Conservation (phyloP, 2,329 filamentous ascomycete genomes). For the Aspergillus spinulosporus region DNA sequence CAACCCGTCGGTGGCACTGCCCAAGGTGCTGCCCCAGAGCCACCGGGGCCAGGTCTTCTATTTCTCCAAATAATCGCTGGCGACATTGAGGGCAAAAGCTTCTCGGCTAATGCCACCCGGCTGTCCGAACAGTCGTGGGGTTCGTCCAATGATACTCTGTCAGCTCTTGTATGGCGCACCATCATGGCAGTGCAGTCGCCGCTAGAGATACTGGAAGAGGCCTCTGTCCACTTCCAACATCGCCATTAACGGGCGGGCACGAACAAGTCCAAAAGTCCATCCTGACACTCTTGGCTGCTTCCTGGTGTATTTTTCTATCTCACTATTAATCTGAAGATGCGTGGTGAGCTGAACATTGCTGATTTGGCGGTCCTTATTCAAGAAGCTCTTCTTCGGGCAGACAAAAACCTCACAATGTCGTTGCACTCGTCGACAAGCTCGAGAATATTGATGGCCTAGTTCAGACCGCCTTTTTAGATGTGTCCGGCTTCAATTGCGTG, state of each 20-base stretch:
- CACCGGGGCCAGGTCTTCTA: slow-evolving; percentile 38
- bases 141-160: slow-evolving; percentile 39
- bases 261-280: slow-evolving; percentile 38
- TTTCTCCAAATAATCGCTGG: slow-evolving; percentile 31
- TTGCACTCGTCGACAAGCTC: slow-evolving; percentile 32
- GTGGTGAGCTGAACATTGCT: slow-evolving; percentile 31
- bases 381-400: slow-evolving; percentile 33
- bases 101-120: slow-evolving; percentile 29
- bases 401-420: slow-evolving; percentile 33
- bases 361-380: slow-evolving; percentile 39
- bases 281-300: slow-evolving; percentile 43
- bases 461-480: slow-evolving; percentile 38
- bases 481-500: slow-evolving; percentile 37
- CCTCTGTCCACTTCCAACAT: slow-evolving; percentile 41
- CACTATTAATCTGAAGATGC: slow-evolving; percentile 28
- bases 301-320: slow-evolving; percentile 38
- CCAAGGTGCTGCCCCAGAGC: slow-evolving; percentile 34
- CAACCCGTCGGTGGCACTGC: slow-evolving; percentile 31
- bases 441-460: slow-evolving; percentile 36
- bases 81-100: slow-evolving; percentile 33
- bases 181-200: slow-evolving; percentile 31
- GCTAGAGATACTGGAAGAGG: slow-evolving; percentile 32
- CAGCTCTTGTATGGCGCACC: slow-evolving; percentile 41
- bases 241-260: slow-evolving; percentile 41
- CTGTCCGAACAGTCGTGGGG: slow-evolving; percentile 28